phyloP scores from a whole-genome alignment of 441 rosid species.

The Erodium trifolium region DNA sequence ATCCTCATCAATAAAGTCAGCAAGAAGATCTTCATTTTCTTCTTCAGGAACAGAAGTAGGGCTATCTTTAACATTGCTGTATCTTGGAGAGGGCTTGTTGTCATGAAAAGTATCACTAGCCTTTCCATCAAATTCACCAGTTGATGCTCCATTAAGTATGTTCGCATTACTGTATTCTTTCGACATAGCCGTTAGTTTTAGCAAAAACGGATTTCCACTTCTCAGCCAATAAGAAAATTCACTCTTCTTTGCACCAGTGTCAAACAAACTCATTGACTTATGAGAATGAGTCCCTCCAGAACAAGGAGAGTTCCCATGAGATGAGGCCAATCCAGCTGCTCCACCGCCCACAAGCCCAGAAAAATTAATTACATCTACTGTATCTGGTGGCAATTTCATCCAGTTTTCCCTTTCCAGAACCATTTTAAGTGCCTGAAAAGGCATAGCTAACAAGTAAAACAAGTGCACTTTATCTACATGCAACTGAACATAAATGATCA shows the following conservation, averaged over 20 bases:
- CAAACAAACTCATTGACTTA: conserved; percentile 34
- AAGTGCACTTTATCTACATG: background rate
- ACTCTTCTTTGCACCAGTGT: conserved; percentile 41
- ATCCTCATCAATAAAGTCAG: conserved; percentile 98
- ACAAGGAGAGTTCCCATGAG: conserved; percentile 39
- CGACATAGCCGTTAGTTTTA: conserved; percentile 36
- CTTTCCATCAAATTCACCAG: conserved; percentile 44
- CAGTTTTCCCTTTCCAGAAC: conserved; percentile 95
- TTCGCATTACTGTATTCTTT: conserved; percentile 41
- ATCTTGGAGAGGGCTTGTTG: conserved; percentile 32
- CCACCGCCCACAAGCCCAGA: conserved; percentile 95
- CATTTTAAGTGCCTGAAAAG: conserved; percentile 89
- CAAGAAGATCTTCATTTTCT: conserved; percentile 96
- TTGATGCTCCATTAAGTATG: conserved; percentile 32
- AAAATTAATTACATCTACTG: conserved; percentile 62
- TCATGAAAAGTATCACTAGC: conserved; percentile 28
- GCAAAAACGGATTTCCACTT: conserved; percentile 76
- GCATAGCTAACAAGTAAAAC: background rate
- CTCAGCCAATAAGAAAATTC: conserved; percentile 77
- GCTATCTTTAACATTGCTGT: conserved; percentile 39
- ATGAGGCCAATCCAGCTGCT: conserved; percentile 59
- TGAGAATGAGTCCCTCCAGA: conserved; percentile 38
- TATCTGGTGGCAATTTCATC: conserved; percentile 69
- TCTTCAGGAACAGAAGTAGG: conserved; percentile 57
- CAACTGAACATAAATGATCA: conserved; percentile 1